Conservation (phyloP, 2,329 filamentous ascomycete genomes). For the Emergomyces orientalis region DNA sequence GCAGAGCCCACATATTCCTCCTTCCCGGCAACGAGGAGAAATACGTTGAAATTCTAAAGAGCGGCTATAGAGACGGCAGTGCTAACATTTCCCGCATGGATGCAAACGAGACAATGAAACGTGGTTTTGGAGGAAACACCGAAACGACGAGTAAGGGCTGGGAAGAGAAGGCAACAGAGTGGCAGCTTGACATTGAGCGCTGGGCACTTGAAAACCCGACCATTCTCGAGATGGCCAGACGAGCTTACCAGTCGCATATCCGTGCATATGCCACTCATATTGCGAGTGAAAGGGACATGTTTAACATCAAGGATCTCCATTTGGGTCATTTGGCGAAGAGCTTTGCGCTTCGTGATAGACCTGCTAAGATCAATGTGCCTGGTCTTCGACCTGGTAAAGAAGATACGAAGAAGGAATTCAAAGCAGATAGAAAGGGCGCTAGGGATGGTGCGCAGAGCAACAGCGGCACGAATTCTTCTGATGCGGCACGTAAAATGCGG, state of each 20-base stretch:
- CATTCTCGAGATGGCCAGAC: constrained; percentile 68
- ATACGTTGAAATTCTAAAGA: constrained; percentile 70
- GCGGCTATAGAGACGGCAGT: constrained; percentile 56
- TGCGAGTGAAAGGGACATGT: constrained; percentile 71
- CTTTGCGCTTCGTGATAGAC: constrained; percentile 81
- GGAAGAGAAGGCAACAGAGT: constrained; percentile 58
- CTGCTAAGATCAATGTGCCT: constrained; percentile 61
- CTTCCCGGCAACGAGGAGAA: constrained; percentile 85
- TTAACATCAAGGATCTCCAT: constrained; percentile 86
- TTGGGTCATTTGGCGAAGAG: constrained; percentile 89
- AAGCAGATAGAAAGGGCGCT: constrained; percentile 34
- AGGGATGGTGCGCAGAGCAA: constrained; percentile 16
- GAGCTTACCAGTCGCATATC: constrained; percentile 85
- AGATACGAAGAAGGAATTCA: constrained; percentile 40
- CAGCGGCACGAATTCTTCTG: constrained; percentile 31
- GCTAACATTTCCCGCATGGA: constrained; percentile 54
- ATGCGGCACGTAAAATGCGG: constrained; percentile 46
- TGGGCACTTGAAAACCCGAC: constrained; percentile 56
- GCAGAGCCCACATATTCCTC: constrained; percentile 80
- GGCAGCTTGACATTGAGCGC: constrained; percentile 56
- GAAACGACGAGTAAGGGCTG: constrained; percentile 44
- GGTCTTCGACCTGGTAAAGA: constrained; percentile 42
- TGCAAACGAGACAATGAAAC: constrained; percentile 57
- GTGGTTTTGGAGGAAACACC: constrained; percentile 48
- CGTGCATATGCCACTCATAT: constrained; percentile 92